Percentiles rank a stretch among this genome's conserved stretches.
Evolutionary conservation across 2,329 filamentous ascomycete species (phyloP).

Genomic region (Sporothrix brunneoviolacea): DNA sequence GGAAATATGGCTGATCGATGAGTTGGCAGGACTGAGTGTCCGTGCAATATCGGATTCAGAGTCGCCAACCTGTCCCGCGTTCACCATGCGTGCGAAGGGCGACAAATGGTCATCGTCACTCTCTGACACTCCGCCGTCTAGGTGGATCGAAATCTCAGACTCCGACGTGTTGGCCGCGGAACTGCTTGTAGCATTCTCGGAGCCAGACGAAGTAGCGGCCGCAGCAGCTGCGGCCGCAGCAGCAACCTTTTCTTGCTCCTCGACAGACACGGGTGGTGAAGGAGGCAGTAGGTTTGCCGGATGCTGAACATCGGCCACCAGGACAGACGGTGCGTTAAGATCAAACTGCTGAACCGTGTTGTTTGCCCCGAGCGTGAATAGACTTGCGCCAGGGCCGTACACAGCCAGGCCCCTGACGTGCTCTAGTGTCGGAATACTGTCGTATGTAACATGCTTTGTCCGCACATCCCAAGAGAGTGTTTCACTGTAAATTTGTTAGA

Average conservation of each 20-base stretch:
- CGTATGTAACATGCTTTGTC: conserved; percentile 93
- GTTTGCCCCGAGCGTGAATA: conserved; percentile 85
- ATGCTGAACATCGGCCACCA: conserved; percentile 86
- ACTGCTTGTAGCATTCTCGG: neutral
- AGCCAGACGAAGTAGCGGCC: neutral
- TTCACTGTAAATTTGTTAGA: conserved; percentile 49
- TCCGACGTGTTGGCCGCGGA: conserved; percentile 41
- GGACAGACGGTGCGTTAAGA: conserved; percentile 69
- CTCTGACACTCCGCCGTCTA: conserved; percentile 58
- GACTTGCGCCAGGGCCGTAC: conserved; percentile 80
- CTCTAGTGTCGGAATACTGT: conserved; percentile 78
- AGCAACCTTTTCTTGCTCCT: conserved; percentile 55
- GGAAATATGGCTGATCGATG: conserved; percentile 57
- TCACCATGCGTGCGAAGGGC: conserved; percentile 67
- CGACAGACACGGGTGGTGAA: conserved; percentile 73
- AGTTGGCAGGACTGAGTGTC: conserved; percentile 59
- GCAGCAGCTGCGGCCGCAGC: conserved; percentile 23
- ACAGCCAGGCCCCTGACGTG: conserved; percentile 76
- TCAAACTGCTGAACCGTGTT: conserved; percentile 94
- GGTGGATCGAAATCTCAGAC: conserved; percentile 48
- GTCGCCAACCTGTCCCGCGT: conserved; percentile 58
- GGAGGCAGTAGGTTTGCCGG: conserved; percentile 71
- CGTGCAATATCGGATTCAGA: conserved; percentile 55
- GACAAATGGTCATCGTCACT: conserved; percentile 74
- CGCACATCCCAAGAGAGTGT: conserved; percentile 94